phyloP scores from a whole-genome alignment of 352 stramenopile species.

The Sclerospora graminicola region DNA sequence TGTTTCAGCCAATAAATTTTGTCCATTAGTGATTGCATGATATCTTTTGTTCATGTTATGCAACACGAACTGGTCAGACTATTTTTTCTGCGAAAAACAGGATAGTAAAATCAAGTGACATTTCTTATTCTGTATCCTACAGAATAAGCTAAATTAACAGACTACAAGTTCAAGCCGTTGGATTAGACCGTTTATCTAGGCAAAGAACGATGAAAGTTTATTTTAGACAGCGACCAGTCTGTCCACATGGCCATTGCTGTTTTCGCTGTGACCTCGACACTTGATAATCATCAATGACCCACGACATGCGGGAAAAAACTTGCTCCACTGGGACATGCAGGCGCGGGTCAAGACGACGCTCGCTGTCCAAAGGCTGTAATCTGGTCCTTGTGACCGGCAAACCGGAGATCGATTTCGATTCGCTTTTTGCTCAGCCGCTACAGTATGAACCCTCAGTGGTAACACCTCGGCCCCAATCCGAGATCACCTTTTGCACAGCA shows the following conservation, averaged over 20 bases:
- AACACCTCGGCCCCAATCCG: slow-evolving; percentile 10
- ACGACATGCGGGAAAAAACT: not conserved
- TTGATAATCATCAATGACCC: slow-evolving; percentile 5
- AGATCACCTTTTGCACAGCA: slow-evolving; percentile 17
- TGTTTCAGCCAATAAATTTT: too few relatives aligned
- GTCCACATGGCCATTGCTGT: slow-evolving; percentile 1
- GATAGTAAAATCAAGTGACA: too few relatives aligned
- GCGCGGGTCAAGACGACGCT: slow-evolving; percentile 6
- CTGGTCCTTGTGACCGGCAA: slow-evolving; percentile 4
- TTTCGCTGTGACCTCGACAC: slow-evolving; percentile 8
- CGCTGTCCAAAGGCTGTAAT: slow-evolving; percentile 11
- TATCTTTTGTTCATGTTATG: too few relatives aligned
- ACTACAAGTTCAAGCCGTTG: too few relatives aligned
- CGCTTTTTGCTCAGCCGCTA: not conserved
- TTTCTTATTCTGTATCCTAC: too few relatives aligned
- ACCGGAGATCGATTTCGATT: not conserved
- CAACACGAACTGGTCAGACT: too few relatives aligned
- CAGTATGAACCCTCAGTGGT: not conserved
- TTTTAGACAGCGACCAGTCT: too few relatives aligned
- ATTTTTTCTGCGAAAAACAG: too few relatives aligned
- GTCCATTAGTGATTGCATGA: too few relatives aligned
- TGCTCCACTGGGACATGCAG: not conserved
- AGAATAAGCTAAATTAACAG: too few relatives aligned
- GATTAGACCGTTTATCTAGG: too few relatives aligned
- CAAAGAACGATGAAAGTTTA: too few relatives aligned